Evolutionary conservation across 768 basidiomycete species (phyloP).

Genomic region (Steccherinum ochraceum): DNA sequence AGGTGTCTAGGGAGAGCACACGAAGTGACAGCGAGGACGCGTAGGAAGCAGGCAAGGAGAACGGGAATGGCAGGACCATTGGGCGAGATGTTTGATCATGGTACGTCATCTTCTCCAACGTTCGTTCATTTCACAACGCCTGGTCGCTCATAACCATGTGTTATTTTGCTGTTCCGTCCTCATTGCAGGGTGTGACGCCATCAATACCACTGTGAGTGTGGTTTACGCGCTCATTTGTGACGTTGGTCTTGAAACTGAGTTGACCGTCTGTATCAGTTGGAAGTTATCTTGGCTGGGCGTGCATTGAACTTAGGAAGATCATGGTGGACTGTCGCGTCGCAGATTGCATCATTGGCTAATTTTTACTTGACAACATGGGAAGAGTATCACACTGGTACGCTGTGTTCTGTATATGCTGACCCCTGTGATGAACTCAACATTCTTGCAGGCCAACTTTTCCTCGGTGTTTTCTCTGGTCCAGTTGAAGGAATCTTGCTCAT

Average conservation of each 20-base stretch:
- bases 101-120: slow-evolving; percentile 31
- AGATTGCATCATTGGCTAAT: slow-evolving; percentile 60
- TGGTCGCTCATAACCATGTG: neutral
- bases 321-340: slow-evolving; percentile 95
- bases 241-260: neutral
- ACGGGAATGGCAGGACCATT: slow-evolving; percentile 98
- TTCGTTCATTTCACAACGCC: neutral
- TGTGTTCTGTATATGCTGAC: neutral
- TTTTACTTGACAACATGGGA: slow-evolving; percentile 78
- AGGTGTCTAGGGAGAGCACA: no score
- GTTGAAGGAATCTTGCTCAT: slow-evolving; percentile 95
- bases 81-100: slow-evolving; percentile 98
- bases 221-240: slow-evolving; percentile 1
- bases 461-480: slow-evolving; percentile 91
- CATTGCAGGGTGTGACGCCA: slow-evolving; percentile 72
- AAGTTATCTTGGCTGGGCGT: slow-evolving; percentile 72
- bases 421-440: no score
- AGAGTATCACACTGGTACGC: slow-evolving; percentile 78
- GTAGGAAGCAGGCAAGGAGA: slow-evolving; percentile 88
- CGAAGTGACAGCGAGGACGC: no score
- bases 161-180: neutral
- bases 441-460: slow-evolving; percentile 80
- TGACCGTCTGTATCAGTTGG: slow-evolving; percentile 48
- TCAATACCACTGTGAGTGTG: slow-evolving; percentile 90
- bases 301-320: slow-evolving; percentile 90